Evolutionary conservation across 352 stramenopile genomes (phyloP), one percentile per base, ranked within the genome.

Genomic region (Pythium aristosporum): DNA sequence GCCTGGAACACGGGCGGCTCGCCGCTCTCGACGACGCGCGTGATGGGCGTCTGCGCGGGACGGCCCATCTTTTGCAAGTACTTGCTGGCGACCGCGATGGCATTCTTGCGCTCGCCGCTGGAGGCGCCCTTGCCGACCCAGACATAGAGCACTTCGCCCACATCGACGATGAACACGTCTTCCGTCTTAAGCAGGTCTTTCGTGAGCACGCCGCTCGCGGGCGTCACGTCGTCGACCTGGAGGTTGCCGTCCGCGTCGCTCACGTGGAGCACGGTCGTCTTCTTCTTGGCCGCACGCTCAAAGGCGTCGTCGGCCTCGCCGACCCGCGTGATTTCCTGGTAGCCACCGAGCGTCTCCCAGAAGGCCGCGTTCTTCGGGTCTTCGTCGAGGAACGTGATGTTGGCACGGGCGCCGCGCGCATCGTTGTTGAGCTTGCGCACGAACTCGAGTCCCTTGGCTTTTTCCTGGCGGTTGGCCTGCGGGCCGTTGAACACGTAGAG

Each of bases 121-220:
- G 85, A 96, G 4, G 91, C 90, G 30, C 72, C 72, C 61, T 89
- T 92, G 48, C 96, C 96, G 32, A 98, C 80, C 92, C 93, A 99
- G 5, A 98, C 72, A 67, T 91, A 98, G 18, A 98, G 63, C 18
- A 91, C 83, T 63, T 87, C 85, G 49, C 89, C 89, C 54, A 84
- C 71, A 67, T 98, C 93, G 23, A 99, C 73, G 15, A 99, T 73
- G 68, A 96, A 98, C n/a, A 98, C 92, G 56, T 98, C 88, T 25
- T 96, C 74, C 10, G 81, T 80, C 63, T 92, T 82, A 21, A 99
- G 68, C 2, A 90, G 61, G 53, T 80, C 67, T 66, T 93, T 94
- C 5, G 80, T 88, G 13, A 98, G 63, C 20, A 92, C 74, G 53
- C 85, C 84, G 41, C 79, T 79, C 34, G 79, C 64, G 5, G 82